A percentile compares a stretch with the other conserved stretches of the same genome.
Evolutionary conservation across 495 filamentous ascomycete genomes (phyloP).

Genomic region (Cenococcum geophilum): DNA sequence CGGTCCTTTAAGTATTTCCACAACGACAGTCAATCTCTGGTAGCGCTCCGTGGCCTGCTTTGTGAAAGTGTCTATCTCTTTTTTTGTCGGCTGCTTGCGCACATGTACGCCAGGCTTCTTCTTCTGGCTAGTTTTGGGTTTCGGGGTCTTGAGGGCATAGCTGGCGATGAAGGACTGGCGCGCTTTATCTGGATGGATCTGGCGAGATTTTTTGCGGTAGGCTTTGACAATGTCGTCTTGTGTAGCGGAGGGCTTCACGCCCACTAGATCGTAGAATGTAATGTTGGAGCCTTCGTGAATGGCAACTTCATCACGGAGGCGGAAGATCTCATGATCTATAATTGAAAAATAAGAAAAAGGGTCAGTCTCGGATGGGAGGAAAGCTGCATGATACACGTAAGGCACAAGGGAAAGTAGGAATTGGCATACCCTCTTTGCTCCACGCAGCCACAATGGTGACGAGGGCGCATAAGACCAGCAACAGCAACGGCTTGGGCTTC

Average conservation of each 20-base stretch:
- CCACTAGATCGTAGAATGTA: conserved; percentile 93
- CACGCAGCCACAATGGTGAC: conserved; percentile 65
- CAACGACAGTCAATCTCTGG: conserved; percentile 72
- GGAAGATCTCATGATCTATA: conserved; percentile 94
- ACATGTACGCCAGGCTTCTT: conserved; percentile 61
- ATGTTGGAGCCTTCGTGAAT: conserved; percentile 68
- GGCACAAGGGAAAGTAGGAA: conserved; percentile 7
- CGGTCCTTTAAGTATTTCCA: conserved; percentile 74
- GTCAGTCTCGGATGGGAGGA: conserved; percentile 10
- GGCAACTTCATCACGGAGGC: conserved; percentile 77
- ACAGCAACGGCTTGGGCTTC: conserved; percentile 32
- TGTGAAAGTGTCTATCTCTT: conserved; percentile 63
- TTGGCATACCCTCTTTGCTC: conserved; percentile 69
- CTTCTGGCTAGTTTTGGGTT: conserved; percentile 45
- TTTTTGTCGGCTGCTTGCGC: conserved; percentile 60
- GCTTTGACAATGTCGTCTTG: conserved; percentile 90
- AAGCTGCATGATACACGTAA: conserved; percentile 6
- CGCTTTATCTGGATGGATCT: conserved; percentile 92
- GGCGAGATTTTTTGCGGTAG: conserved; percentile 76
- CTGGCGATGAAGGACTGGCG: conserved; percentile 73
- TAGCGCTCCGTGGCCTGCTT: conserved; percentile 76
- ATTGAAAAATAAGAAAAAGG: conserved; percentile 7
- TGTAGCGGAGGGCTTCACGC: conserved; percentile 61
- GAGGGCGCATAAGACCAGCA: conserved; percentile 51
- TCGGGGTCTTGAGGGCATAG: conserved; percentile 50